Evolutionary conservation across 148 eudicot genomes (phyloP), one percentile per base, ranked within the genome.

Genomic region (Gaultheria prostrata): DNA sequence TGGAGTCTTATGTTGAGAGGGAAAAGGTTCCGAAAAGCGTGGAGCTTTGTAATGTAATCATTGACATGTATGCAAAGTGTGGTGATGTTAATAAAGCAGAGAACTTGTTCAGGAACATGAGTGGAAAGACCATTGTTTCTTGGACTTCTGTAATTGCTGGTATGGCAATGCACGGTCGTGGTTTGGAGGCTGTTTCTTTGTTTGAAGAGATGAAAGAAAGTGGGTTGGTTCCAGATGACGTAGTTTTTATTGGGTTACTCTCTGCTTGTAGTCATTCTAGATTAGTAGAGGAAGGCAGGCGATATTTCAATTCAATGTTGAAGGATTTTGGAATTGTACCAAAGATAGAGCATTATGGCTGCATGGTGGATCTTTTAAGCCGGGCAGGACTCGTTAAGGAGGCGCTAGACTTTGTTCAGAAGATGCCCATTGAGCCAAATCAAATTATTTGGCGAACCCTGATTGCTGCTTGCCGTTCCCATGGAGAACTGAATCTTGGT

Each of bases 201-300:
- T 94, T 91, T 76, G 93, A 91, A 84, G 91, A 90, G 84, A 90
- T 91, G 95, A 87, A 39, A 59, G 75, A 63, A 78, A 39, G 49
- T 6, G 92, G 90, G 73, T 81, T 86, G 9, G 83, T 17, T 9
- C 94, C 92, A 0, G 93, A 94, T 78, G 90, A 85, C 76, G 91
- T 93, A 54, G 88, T 86, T 32, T 90, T 92, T 85, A 86, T 92
- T 2, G 93, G 93, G n/a, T 80, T 94, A 88, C 89, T 94, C 65
- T 84, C 88, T 46, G 95, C 95, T 84, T 94, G 95, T 86, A 91
- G 95, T 83, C 98, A 92, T 89, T 88, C 91, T 0, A 93, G 93
- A 59, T 86, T 94, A 71, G 92, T 92, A 63, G 90, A 93, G 35
- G 86, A 91, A 86, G 95, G 95, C 49, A 81, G 83, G 26, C 7